Conservation (phyloP, 108 stramenopile genomes). For the Aurantiochytrium sp. region DNA sequence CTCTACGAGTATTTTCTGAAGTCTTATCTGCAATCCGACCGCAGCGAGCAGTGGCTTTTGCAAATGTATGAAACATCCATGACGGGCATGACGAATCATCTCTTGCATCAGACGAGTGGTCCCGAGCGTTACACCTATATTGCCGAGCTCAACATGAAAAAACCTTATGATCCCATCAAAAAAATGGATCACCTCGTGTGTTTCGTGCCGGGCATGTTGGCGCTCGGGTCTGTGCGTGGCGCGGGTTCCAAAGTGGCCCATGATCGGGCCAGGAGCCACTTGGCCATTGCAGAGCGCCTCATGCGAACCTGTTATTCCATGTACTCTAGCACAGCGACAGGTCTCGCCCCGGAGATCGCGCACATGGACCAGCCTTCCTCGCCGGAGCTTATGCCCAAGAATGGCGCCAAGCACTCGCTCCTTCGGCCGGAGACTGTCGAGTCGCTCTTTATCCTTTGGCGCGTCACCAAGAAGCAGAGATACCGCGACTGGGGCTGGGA, state of each 20-base stretch:
- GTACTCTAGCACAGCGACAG: constrained; percentile 36
- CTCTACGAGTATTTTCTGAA: constrained; percentile 95
- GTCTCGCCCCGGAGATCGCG: constrained; percentile 49
- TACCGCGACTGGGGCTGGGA: constrained; percentile 53
- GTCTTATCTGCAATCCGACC: constrained; percentile 76
- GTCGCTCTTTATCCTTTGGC: constrained; percentile 36
- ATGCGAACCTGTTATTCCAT: constrained; percentile 29
- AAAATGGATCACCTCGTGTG: constrained; percentile 92
- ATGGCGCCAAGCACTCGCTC: constrained; percentile 37
- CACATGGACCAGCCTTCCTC: background rate
- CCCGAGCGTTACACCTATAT: constrained; percentile 26
- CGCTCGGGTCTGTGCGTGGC: constrained; percentile 31
- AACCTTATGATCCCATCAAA: constrained; percentile 30
- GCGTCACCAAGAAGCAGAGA: constrained; percentile 36
- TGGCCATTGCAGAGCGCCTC: constrained; percentile 22
- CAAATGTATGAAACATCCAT: constrained; percentile 16
- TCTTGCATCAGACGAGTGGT: constrained; percentile 5
- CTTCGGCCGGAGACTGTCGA: constrained; percentile 56
- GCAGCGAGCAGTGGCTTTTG: constrained; percentile 44
- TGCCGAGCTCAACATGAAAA: constrained; percentile 21
- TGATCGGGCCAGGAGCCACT: background rate
- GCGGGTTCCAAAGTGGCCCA: background rate
- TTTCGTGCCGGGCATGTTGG: constrained; percentile 73
- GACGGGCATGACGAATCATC: constrained; percentile 19
- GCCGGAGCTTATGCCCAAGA: background rate